These are phyloP conservation scores for Esteya vermicola DNA, from an alignment of 2,329 filamentous ascomycete genomes.

Conservation along the genomic window DNA sequence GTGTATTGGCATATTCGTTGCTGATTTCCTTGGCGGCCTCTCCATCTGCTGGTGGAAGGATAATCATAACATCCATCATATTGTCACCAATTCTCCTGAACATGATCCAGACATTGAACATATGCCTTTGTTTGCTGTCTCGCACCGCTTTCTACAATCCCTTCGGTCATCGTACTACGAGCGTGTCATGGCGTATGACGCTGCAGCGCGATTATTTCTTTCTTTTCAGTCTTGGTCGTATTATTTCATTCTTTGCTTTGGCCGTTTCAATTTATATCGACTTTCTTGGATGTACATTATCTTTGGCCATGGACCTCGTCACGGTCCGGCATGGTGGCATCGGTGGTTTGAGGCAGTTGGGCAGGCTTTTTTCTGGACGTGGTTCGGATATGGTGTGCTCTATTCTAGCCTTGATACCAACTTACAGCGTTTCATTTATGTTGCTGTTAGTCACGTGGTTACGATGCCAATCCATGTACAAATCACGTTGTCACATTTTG, in stretches of 20 bases:
- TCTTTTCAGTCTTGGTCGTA: slow-evolving; percentile 71
- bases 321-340: slow-evolving; percentile 72
- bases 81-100: slow-evolving; percentile 88
- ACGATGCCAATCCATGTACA: slow-evolving; percentile 76
- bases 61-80: slow-evolving; percentile 92
- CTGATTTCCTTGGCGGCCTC: slow-evolving; percentile 77
- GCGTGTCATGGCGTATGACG: slow-evolving; percentile 64
- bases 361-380: slow-evolving; percentile 69
- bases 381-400: slow-evolving; percentile 73
- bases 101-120: slow-evolving; percentile 94
- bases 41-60: slow-evolving; percentile 96
- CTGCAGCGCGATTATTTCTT: slow-evolving; percentile 53
- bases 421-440: slow-evolving; percentile 55
- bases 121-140: slow-evolving; percentile 77
- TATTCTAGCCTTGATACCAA: slow-evolving; percentile 59
- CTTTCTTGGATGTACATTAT: slow-evolving; percentile 70
- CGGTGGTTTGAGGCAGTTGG: slow-evolving; percentile 66
- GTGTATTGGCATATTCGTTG: slow-evolving; percentile 77
- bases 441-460: slow-evolving; percentile 68
- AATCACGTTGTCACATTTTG: slow-evolving; percentile 84
- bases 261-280: slow-evolving; percentile 75
- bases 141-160: slow-evolving; percentile 61
- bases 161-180: slow-evolving; percentile 76
- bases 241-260: slow-evolving; percentile 67
- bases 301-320: slow-evolving; percentile 52